Conservation (phyloP, 257 asterid genomes). For the Solanum pennellii region DNA sequence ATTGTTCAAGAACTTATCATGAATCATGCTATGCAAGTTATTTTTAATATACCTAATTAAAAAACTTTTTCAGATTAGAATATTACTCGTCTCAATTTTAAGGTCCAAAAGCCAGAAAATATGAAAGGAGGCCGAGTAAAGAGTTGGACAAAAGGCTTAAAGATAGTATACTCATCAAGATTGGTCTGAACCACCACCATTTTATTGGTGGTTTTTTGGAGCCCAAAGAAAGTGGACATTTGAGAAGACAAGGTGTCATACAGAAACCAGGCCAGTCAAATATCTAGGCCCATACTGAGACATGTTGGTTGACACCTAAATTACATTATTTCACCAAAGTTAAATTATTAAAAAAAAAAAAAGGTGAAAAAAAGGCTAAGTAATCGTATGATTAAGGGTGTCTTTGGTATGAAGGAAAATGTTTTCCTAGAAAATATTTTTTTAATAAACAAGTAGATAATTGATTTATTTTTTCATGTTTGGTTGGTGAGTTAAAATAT, state of each 20-base stretch:
- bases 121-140: background rate
- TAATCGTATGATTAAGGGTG: background rate
- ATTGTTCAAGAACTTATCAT: no score
- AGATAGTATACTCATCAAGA: background rate
- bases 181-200: background rate
- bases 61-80: no score
- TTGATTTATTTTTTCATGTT: no score
- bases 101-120: background rate
- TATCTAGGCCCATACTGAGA: background rate
- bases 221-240: background rate
- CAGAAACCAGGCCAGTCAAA: background rate
- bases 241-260: background rate
- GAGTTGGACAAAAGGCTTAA: background rate
- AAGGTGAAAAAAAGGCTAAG: background rate
- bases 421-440: no score
- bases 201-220: background rate
- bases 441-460: no score
- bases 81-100: background rate
- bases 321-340: background rate
- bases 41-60: background rate
- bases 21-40: no score
- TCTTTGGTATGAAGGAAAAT: no score
- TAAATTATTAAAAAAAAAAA: background rate
- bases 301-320: background rate
- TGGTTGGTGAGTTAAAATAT: no score